A percentile compares a stretch with the other conserved stretches of the same genome.
Conservation (phyloP, 2,329 filamentous ascomycete species). For the Aureobasidium mangrovei region DNA sequence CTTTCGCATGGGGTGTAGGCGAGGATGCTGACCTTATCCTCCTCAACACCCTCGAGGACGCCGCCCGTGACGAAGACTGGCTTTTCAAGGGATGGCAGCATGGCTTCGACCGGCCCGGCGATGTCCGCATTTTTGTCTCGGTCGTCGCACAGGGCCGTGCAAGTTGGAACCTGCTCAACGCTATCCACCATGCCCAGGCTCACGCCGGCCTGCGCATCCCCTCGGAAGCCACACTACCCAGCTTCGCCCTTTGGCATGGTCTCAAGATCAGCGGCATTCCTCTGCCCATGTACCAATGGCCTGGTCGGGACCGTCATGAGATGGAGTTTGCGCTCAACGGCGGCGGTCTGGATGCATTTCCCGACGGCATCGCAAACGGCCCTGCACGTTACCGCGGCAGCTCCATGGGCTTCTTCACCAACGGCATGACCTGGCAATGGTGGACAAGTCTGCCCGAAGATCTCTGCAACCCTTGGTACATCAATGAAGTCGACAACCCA, state of each 20-base stretch:
- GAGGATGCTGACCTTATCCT: slow-evolving; percentile 68
- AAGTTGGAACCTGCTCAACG: slow-evolving; percentile 26
- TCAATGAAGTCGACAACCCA: slow-evolving; percentile 17
- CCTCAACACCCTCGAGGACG: slow-evolving; percentile 15
- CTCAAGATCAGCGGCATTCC: slow-evolving; percentile 33
- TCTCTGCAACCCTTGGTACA: slow-evolving; percentile 30
- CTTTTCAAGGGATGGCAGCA: slow-evolving; percentile 27
- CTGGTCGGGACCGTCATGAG: slow-evolving; percentile 19
- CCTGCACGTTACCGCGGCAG: slow-evolving; percentile 19
- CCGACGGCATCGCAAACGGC: slow-evolving; percentile 16
- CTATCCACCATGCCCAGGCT: slow-evolving; percentile 28
- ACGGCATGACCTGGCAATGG: slow-evolving; percentile 24
- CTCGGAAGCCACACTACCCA: slow-evolving; percentile 30
- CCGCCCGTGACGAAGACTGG: slow-evolving; percentile 23
- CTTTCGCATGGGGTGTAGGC: slow-evolving; percentile 73
- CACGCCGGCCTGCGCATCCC: slow-evolving; percentile 25
- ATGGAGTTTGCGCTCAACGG: slow-evolving; percentile 25
- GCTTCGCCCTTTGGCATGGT: slow-evolving; percentile 32
- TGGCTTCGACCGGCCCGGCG: slow-evolving; percentile 22
- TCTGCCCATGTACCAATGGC: slow-evolving; percentile 28
- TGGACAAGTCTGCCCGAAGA: slow-evolving; percentile 26
- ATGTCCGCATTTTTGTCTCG: slow-evolving; percentile 29
- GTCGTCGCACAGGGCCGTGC: slow-evolving; percentile 31
- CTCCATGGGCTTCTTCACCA: slow-evolving; percentile 23
- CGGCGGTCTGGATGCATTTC: slow-evolving; percentile 18